Evolutionary conservation across 768 basidiomycete species (phyloP), one percentile per base, ranked within the genome.

Genomic region (Trametes gibbosa): DNA sequence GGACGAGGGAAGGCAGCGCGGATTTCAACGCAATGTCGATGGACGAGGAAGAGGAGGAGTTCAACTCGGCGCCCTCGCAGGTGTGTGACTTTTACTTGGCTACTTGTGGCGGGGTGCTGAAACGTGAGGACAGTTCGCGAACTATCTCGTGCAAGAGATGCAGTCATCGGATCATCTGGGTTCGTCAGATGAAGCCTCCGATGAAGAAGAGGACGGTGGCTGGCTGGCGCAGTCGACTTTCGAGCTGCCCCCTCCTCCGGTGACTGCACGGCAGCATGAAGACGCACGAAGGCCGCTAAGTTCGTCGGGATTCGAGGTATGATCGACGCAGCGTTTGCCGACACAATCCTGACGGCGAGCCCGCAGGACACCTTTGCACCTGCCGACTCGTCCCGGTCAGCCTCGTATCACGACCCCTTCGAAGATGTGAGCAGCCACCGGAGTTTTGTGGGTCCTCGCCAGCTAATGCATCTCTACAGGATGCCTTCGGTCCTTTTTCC

Each of bases 181-280:
- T 23, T 81, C 80, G 42, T 72, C 70, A 67, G 85, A 75, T 56
- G 81, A 80, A 52, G 70, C 74, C 25, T 81, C 78, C 1, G 81
- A 90, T 46, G 87, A 90, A 8, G 78, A 82, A 10, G 88, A 90
- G 17, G 89, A 90, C 13, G 83, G 83, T 4, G 90, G 90, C 0
- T 93, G 91, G 92, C 72, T 92, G 24, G 79, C 89, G 3, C 86
- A 89, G 43, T 91, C 89, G 9, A 84, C 79, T n/a, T 91, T 91
- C 63, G 80, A 81, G 25, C 39, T 55, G 32, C 69, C 67, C 13
- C 67, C 70, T 34, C 67, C 68, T 13, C 66, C 69, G 19, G 66
- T 67, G 9, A 58, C 70, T 5, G 67, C 68, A 16, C 65, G 64
- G 5, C 64, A 65, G 25, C 67, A 62, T 27, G 63, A 65, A 34